A percentile compares a stretch with the other conserved stretches of the same genome.
phyloP scores from a whole-genome alignment of 257 asterid species.

The Avicennia marina region DNA sequence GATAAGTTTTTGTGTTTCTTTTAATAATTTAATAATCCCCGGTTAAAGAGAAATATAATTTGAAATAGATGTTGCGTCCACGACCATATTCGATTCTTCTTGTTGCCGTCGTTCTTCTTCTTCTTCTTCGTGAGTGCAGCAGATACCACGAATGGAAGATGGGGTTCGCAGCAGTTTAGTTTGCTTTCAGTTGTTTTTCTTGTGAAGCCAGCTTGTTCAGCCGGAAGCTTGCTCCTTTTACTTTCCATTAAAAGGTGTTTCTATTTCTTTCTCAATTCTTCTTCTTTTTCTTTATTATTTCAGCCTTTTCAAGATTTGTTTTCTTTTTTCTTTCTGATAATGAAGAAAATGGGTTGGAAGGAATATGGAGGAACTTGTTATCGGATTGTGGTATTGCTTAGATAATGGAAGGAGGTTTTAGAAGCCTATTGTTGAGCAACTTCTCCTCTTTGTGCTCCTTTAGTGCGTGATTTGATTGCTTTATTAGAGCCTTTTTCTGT shows the following conservation, averaged over 20 bases:
- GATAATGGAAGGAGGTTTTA: too few relatives aligned
- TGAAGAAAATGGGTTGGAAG: neutral
- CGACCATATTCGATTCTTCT: constrained; percentile 40
- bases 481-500: constrained; percentile 1
- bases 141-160: constrained; percentile 25
- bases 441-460: constrained; percentile 2
- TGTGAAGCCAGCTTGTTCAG: constrained; percentile 23
- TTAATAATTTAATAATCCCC: constrained; percentile 6
- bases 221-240: constrained; percentile 19
- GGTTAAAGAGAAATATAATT: constrained; percentile 36
- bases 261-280: constrained; percentile 7
- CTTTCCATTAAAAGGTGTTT: constrained; percentile 30
- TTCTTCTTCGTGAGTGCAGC: constrained; percentile 28
- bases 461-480: too few relatives aligned
- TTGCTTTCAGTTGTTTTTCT: constrained; percentile 20
- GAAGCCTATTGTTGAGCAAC: too few relatives aligned
- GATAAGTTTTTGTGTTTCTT: too few relatives aligned
- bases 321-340: neutral
- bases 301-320: constrained; percentile 18
- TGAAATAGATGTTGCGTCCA: constrained; percentile 40
- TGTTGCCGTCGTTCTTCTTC: too few relatives aligned
- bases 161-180: constrained; percentile 22
- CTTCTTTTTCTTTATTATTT: neutral
- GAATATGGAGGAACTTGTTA: constrained; percentile 12
- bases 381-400: neutral